phyloP scores from a whole-genome alignment of 192 early-diverging fungal species.

The Paraglomus occultum region DNA sequence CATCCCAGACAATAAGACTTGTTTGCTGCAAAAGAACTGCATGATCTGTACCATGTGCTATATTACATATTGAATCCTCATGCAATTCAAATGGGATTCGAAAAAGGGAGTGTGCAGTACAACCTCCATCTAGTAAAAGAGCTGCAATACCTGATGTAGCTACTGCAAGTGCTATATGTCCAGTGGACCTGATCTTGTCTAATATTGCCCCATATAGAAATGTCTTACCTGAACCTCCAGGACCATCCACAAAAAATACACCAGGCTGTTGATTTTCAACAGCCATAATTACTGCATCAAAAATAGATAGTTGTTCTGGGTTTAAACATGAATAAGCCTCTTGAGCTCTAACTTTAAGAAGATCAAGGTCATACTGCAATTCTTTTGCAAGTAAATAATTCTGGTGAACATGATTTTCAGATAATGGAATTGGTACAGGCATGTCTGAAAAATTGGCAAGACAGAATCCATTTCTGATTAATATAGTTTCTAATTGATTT shows the following conservation, averaged over 20 bases:
- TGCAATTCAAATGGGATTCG: conserved; percentile 32
- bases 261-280: background rate
- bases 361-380: conserved; percentile 7
- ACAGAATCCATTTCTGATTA: conserved; percentile 13
- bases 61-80: conserved; percentile 29
- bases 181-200: conserved; percentile 3
- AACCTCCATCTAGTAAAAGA: conserved; percentile 30
- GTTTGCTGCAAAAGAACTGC: conserved; percentile 23
- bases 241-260: conserved; percentile 35
- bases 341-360: conserved; percentile 3
- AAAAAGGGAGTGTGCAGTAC: conserved; percentile 38
- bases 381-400: conserved; percentile 25
- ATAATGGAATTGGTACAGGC: background rate
- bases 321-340: conserved; percentile 1
- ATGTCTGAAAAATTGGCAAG: conserved; percentile 18
- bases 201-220: conserved; percentile 25
- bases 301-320: background rate
- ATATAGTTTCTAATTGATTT: conserved; percentile 1
- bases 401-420: background rate
- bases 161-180: conserved; percentile 32
- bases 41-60: background rate
- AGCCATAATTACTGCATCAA: conserved; percentile 17
- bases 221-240: conserved; percentile 34
- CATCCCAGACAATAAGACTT: conserved; percentile 42
- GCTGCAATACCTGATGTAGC: conserved; percentile 37